Conservation (phyloP, 208 protist species). For the Balamuthia mandrillaris region DNA sequence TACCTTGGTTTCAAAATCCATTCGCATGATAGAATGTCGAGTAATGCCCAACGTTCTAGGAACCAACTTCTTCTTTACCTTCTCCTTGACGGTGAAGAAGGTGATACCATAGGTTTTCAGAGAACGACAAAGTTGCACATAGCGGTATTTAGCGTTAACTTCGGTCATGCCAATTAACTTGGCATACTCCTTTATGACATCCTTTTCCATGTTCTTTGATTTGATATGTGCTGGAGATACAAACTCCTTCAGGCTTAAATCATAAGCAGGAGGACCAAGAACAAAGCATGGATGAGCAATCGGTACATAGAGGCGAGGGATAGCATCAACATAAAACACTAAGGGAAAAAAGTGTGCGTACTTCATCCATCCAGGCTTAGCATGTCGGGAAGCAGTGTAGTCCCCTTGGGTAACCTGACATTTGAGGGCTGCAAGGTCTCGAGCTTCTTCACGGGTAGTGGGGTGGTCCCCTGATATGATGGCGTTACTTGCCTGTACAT, state of each 20-base stretch:
- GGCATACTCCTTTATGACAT: slow-evolving; percentile 65
- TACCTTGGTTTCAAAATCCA: slow-evolving; percentile 68
- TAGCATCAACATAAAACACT: not conserved
- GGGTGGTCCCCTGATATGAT: slow-evolving; percentile 69
- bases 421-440: slow-evolving; percentile 65
- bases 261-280: not conserved
- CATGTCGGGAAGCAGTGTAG: slow-evolving; percentile 62
- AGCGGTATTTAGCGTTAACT: slow-evolving; percentile 75
- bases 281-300: not conserved
- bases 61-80: slow-evolving; percentile 59
- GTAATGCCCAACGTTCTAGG: slow-evolving; percentile 67
- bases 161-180: slow-evolving; percentile 67
- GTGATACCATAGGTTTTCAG: slow-evolving; percentile 80
- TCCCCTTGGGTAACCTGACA: slow-evolving; percentile 64
- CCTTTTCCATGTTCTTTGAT: slow-evolving; percentile 64
- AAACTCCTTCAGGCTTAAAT: slow-evolving; percentile 56
- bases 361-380: slow-evolving; percentile 12
- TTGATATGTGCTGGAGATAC: slow-evolving; percentile 62
- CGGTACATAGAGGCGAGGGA: not conserved
- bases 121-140: slow-evolving; percentile 70
- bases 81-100: slow-evolving; percentile 67
- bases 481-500: slow-evolving; percentile 62
- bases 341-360: not conserved
- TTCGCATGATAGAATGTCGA: slow-evolving; percentile 64
- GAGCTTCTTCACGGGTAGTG: slow-evolving; percentile 63